A percentile compares a stretch with the other conserved stretches of the same genome.
Conservation (phyloP, 2,329 filamentous ascomycete genomes). For the Pseudogymnoascus sp. region DNA sequence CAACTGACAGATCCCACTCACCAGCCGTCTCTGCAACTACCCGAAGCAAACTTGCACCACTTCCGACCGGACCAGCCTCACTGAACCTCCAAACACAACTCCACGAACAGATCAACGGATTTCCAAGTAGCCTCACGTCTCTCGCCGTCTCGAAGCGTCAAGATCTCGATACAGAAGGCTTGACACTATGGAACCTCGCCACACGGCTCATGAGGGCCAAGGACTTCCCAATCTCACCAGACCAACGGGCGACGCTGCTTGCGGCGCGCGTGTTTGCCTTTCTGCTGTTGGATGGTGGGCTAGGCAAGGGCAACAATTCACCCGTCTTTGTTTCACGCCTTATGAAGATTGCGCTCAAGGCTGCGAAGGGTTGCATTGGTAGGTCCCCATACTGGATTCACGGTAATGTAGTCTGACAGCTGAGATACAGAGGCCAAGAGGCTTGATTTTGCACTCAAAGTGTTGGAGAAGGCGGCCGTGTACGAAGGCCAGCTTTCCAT, state of each 20-base stretch:
- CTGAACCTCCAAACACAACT: constrained; percentile 36
- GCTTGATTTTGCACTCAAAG: constrained; percentile 49
- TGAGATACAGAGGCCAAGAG: constrained; percentile 32
- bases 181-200: constrained; percentile 60
- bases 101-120: constrained; percentile 32
- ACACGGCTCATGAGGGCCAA: constrained; percentile 42
- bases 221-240: constrained; percentile 11
- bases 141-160: constrained; percentile 31
- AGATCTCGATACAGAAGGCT: constrained; percentile 49
- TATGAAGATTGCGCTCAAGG: constrained; percentile 61
- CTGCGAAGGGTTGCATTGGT: constrained; percentile 57
- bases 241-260: constrained; percentile 23
- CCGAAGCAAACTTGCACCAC: constrained; percentile 23
- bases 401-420: constrained; percentile 9
- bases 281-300: constrained; percentile 52
- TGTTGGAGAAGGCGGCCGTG: constrained; percentile 57
- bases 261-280: constrained; percentile 53
- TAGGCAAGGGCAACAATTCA: constrained; percentile 19
- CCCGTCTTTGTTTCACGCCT: constrained; percentile 45
- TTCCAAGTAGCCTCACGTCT: constrained; percentile 28
- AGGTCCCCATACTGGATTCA: constrained; percentile 21
- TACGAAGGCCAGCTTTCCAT: constrained; percentile 33
- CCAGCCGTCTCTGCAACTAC: constrained; percentile 25
- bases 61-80: constrained; percentile 15
- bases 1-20: constrained; percentile 21